Base-by-base conservation (phyloP, 1,139 yeast species). In the Candida sanyaensis region DNA sequence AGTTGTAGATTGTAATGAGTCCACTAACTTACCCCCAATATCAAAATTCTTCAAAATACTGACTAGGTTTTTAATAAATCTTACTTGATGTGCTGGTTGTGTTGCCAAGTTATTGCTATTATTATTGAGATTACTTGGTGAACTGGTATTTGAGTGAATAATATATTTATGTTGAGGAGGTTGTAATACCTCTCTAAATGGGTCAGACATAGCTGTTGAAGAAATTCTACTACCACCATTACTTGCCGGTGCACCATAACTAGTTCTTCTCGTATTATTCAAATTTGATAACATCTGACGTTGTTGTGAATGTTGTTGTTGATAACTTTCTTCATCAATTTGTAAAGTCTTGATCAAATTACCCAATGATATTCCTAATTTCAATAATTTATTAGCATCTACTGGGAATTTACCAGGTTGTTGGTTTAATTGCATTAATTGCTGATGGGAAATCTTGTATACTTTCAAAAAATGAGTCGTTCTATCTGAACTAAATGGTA, bases 291-390 rank as follows among this genome's bases (percentile, higher is more conserved):
- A 26, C 27, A 50, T 47, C 27, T 43, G 48, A 24, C 43, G 48
- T 41, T 50, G 56, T 42, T 55, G 58, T 21, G 40, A 30, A 21
- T 42, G 41, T 41, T 49, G 50, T 50, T 44, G 48, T 32, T 46
- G 59, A 44, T 60, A 60, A 45, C 57, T 53, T 36, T 71, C 75
- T 51, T 72, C 73, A 49, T 75, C 79, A 28, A 60, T 50, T 47
- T 70, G 69, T 38, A 68, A 61, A 11, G 75, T 61, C 50, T 71
- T 73, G 38, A 75, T 55, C 44, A 75, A 60, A 54, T 73, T 74
- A 0, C 80, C 80, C 29, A 75, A 62, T 34, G 78, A 73, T 26
- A 75, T 74, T 8, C 77, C 75, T 37, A 75, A 57, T 54, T 75
- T 75, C 41, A 75, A 59, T 34, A 75, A 60, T 52, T 73, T 73